Evolutionary conservation across 2,329 filamentous ascomycete genomes (phyloP).

Genomic region (Leptoxyphium fumago): DNA sequence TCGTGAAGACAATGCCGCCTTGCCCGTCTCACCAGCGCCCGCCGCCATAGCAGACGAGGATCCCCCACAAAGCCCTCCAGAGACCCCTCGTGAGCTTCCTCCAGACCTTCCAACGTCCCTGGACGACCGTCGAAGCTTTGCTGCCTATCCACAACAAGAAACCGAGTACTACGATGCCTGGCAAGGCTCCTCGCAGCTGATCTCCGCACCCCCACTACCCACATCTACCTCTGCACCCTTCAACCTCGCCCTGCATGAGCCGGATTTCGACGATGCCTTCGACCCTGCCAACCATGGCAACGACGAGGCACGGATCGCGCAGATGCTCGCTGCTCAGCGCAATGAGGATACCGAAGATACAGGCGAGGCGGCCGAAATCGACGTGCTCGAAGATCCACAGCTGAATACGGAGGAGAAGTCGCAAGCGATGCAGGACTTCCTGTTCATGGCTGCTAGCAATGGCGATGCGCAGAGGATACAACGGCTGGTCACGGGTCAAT

Average conservation of each 20-base stretch:
- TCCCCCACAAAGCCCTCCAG: neutral
- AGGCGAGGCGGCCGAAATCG: slow-evolving; percentile 63
- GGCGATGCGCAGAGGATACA: slow-evolving; percentile 73
- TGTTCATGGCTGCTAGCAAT: slow-evolving; percentile 94
- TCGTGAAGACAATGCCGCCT: neutral
- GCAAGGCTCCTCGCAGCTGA: slow-evolving; percentile 95
- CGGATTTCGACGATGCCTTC: slow-evolving; percentile 48
- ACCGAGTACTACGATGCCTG: slow-evolving; percentile 98
- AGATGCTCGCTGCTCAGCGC: slow-evolving; percentile 93
- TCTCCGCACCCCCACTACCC: slow-evolving; percentile 71
- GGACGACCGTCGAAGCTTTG: slow-evolving; percentile 64
- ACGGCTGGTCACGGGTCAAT: slow-evolving; percentile 59
- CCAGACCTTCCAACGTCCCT: slow-evolving; percentile 80
- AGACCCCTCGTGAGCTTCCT: slow-evolving; percentile 44
- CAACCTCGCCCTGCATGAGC: slow-evolving; percentile 70
- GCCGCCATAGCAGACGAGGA: neutral
- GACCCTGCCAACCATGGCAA: slow-evolving; percentile 42
- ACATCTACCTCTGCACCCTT: slow-evolving; percentile 59
- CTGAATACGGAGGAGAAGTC: slow-evolving; percentile 65
- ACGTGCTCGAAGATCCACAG: slow-evolving; percentile 59
- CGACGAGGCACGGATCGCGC: slow-evolving; percentile 77
- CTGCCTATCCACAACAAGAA: slow-evolving; percentile 52
- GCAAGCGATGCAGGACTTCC: slow-evolving; percentile 65
- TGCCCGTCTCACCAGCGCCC: neutral
- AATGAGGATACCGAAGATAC: slow-evolving; percentile 57